Evolutionary conservation across 768 basidiomycete species (phyloP).

Genomic region (Coprinopsis cinerea): DNA sequence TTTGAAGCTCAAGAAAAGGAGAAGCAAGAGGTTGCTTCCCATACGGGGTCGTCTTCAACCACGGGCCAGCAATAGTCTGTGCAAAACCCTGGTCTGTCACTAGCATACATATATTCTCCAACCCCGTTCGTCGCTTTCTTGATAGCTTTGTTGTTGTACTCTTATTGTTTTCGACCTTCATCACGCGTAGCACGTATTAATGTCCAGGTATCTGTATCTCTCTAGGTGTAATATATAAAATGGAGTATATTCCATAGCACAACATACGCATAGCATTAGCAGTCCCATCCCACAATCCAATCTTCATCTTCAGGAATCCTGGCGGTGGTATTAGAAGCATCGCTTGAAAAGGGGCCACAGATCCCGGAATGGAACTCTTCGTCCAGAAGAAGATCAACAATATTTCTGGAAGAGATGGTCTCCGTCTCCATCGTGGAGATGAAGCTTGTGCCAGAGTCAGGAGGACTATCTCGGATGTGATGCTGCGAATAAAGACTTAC

Average conservation of each 20-base stretch:
- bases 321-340: constrained; percentile 4
- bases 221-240: too few relatives aligned
- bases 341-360: constrained; percentile 40
- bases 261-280: constrained; percentile 33
- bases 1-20: background rate
- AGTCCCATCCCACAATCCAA: constrained; percentile 76
- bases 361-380: constrained; percentile 70
- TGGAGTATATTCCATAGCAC: background rate
- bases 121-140: background rate
- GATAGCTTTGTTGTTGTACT: background rate
- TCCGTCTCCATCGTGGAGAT: constrained; percentile 95
- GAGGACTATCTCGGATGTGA: constrained; percentile 6
- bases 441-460: constrained; percentile 37
- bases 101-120: too few relatives aligned
- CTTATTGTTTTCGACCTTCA: too few relatives aligned
- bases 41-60: too few relatives aligned
- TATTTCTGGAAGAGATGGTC: constrained; percentile 75
- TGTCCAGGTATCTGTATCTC: too few relatives aligned
- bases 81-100: too few relatives aligned
- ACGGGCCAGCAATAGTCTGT: too few relatives aligned
- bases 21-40: background rate
- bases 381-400: constrained; percentile 71
- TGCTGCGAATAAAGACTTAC: constrained; percentile 36
- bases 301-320: constrained; percentile 19
- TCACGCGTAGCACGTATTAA: too few relatives aligned